A percentile compares a stretch with the other conserved stretches of the same genome.
Evolutionary conservation across 192 early-diverging fungal genomes (phyloP).

Genomic region (Funneliformis geosporum): DNA sequence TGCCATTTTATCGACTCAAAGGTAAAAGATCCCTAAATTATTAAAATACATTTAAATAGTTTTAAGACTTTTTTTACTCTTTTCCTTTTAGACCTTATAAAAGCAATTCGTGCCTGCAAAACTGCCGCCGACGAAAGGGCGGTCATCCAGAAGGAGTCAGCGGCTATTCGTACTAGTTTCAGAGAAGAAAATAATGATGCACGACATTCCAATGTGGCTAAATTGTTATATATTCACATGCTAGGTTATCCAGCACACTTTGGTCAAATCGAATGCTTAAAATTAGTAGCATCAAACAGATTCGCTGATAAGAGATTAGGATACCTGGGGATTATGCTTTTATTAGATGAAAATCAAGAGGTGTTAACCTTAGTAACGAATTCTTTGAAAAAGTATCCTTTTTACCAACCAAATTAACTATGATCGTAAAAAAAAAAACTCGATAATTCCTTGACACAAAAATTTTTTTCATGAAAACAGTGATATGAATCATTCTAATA

Average conservation of each 20-base stretch:
- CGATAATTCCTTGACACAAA: constrained; percentile 14
- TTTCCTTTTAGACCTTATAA: constrained; percentile 82
- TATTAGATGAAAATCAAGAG: constrained; percentile 98
- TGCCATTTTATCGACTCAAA: constrained; percentile 33
- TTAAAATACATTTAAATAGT: background rate
- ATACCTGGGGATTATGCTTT: constrained; percentile 96
- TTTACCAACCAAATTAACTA: background rate
- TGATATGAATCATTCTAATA: constrained; percentile 94
- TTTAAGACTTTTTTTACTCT: background rate
- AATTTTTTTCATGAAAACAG: constrained; percentile 45
- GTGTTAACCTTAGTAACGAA: constrained; percentile 97
- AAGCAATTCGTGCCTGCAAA: constrained; percentile 94
- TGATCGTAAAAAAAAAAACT: background rate
- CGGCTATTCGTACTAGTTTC: constrained; percentile 94
- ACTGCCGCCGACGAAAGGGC: constrained; percentile 98
- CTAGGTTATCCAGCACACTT: constrained; percentile 98
- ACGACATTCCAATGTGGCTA: constrained; percentile 92
- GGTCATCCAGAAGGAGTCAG: constrained; percentile 96
- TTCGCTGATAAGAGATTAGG: constrained; percentile 98
- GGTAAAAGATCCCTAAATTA: constrained; percentile 4
- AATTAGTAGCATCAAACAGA: constrained; percentile 88
- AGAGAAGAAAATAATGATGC: constrained; percentile 92
- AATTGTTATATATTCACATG: constrained; percentile 98
- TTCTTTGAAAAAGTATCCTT: constrained; percentile 89
- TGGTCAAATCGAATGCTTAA: constrained; percentile 99